Evolutionary conservation across 2,329 filamentous ascomycete genomes (phyloP), one percentile per base, ranked within the genome.

Genomic region (Diaporthe citrichinensis): DNA sequence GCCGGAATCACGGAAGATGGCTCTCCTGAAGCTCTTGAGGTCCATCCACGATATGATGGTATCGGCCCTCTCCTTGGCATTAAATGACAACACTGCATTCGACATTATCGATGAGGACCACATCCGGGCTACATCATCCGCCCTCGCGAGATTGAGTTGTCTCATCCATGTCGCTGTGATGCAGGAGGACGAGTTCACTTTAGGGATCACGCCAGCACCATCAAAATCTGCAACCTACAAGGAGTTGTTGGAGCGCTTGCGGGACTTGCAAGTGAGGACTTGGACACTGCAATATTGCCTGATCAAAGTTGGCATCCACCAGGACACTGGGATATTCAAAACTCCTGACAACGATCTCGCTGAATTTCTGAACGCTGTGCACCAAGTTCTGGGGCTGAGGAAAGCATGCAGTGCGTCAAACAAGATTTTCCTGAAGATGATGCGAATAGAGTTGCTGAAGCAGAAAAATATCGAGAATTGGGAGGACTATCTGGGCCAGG

Each of bases 201-300:
- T 97, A 58, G 95, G 95, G 1, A 91, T 95, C 80, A 88, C 89
- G 5, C 86, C 90, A 8, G 86, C 92, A 2, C 91, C 93, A 2
- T 82, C 90, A 81, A 85, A 84, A 86, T 84, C 91, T 86, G 81
- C 91, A 80, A 88, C 87, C 1, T 91, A 90, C 75, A 86, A 88
- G 73, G 83, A 86, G 2, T 88, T 94, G 78, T 89, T 92, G 74
- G 92, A 90, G 73, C 95, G 93, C 80, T 86, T 98, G 58, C 92
- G 95, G 55, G 95, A 98, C 79, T 94, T 98, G 88, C 93, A 98
- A 80, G 91, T 98, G 4, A 92, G 95, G 46, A 91, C 93, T 15
- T 98, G 97, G 96, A 95, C 94, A 51, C 85, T 98, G 53, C 92
- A 96, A 77, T 99, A 98, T 81, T 90, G 91, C 0, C 85, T 98